Base-by-base conservation (phyloP, 2,329 filamentous ascomycete genomes). In the Penicillium verrucosum region DNA sequence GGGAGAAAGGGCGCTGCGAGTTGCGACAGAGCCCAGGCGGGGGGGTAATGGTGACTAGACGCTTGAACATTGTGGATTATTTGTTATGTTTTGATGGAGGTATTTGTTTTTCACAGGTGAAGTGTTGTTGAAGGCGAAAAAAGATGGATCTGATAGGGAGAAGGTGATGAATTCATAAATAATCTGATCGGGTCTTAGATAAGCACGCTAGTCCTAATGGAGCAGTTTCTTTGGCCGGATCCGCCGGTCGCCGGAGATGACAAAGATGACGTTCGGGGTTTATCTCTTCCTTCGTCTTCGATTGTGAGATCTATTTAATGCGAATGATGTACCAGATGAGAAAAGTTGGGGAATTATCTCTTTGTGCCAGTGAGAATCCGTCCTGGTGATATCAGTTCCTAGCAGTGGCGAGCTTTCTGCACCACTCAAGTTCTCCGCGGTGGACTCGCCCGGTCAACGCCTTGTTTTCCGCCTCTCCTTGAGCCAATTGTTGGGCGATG, bases 1-100 rank as follows among this genome's bases (percentile, higher is more conserved):
- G 68, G 76, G 64, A 40, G 63, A 75, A 60, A 82, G 77, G 62
- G 81, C 73, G 67, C 77, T 73, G 62, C 78, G 75, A 61, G 77
- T 75, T 58, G 80, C 75, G 58, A 79, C 73, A 68, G 79, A 74
- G 74, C 77, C 77, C 63, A 82, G 76, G 66, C 80, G 80, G 60
- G 83, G 83, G 82, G 47, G 77, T 79, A 66, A 77, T 75, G 61
- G 81, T 76, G 69, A 82, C 72, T 62, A 81, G 76, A 77, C 83
- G 80, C 68, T 78, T 81, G 73, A 85, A 84, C 83, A 85, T 86
- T 65, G 60, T 78, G 65, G 34, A 18, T 40, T 41, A 43, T 57
- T 5, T 30, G 10, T 30, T 43, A 25, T 25, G 41, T 43, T 18
- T 50, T 37, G 54, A 56, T 58, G 48, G 36, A 27, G 42, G 45